These are phyloP conservation scores for Pharus latifolius DNA, from an alignment of 176 grass and related monocot species.

Conservation along the genomic window DNA sequence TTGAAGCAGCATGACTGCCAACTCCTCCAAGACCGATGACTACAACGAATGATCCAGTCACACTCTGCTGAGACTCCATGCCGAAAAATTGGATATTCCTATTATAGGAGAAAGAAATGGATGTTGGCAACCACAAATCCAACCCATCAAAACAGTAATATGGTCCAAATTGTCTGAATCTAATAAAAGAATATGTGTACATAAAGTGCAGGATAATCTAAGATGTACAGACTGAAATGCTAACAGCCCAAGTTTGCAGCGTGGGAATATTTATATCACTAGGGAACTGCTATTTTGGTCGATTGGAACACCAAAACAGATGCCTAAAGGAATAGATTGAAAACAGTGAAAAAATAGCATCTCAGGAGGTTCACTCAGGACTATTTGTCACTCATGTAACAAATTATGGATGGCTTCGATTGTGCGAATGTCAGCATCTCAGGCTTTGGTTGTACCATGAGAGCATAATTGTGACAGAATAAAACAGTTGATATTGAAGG, in stretches of 20 bases:
- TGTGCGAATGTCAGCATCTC: no score
- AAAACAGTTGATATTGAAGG: no score
- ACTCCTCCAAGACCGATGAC: conserved; percentile 95
- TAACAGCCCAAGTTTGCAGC: neutral
- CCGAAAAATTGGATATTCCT: conserved; percentile 99
- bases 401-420: no score
- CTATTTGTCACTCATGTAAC: no score
- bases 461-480: no score
- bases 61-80: conserved; percentile 70
- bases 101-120: neutral
- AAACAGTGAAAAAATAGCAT: neutral
- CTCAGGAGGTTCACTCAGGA: neutral
- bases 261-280: neutral
- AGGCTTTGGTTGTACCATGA: no score
- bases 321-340: neutral
- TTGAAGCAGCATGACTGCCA: conserved; percentile 89
- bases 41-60: conserved; percentile 64
- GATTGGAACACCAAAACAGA: neutral
- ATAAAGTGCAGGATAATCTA: neutral
- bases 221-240: neutral
- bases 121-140: neutral
- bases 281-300: neutral
- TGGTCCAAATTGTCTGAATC: neutral
- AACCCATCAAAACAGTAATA: neutral
- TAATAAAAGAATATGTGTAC: neutral